phyloP scores from a whole-genome alignment of 805 yeast genomes.

The Naumovozyma castellii region DNA sequence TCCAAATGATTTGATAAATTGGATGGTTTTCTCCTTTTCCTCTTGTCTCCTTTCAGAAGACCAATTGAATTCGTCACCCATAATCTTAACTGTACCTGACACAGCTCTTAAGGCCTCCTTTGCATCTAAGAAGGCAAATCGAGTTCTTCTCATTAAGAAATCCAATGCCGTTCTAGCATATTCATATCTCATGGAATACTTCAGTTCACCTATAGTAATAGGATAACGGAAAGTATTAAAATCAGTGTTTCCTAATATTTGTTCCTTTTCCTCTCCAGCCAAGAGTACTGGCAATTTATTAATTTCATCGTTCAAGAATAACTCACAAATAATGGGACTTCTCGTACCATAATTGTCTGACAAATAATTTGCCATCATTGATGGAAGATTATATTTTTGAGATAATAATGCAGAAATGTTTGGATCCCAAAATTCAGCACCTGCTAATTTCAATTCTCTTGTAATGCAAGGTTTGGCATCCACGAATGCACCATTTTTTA shows the following conservation, averaged over 20 bases:
- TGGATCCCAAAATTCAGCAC: slow-evolving; percentile 72
- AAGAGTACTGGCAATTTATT: slow-evolving; percentile 61
- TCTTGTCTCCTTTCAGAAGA: slow-evolving; percentile 46
- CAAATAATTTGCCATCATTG: slow-evolving; percentile 70
- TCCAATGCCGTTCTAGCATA: slow-evolving; percentile 82
- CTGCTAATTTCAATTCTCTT: slow-evolving; percentile 48
- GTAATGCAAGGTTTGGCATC: slow-evolving; percentile 35
- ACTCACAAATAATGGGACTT: slow-evolving; percentile 65
- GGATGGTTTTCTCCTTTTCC: slow-evolving; percentile 39
- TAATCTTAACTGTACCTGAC: slow-evolving; percentile 75
- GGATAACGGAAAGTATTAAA: slow-evolving; percentile 55
- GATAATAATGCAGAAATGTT: slow-evolving; percentile 70
- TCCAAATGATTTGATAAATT: slow-evolving; percentile 58
- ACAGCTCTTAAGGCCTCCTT: slow-evolving; percentile 71
- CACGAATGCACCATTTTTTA: slow-evolving; percentile 36
- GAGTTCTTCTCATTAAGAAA: slow-evolving; percentile 84
- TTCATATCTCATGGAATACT: slow-evolving; percentile 73
- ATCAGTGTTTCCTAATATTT: slow-evolving; percentile 13
- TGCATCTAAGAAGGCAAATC: slow-evolving; percentile 86
- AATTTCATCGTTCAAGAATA: slow-evolving; percentile 38
- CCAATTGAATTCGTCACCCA: slow-evolving; percentile 80
- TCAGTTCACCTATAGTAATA: slow-evolving; percentile 83
- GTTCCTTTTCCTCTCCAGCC: slow-evolving; percentile 33
- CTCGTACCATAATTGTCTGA: slow-evolving; percentile 84
- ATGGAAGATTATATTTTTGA: slow-evolving; percentile 65